These are phyloP conservation scores for Dipteronia sinensis DNA, from an alignment of 345 rosid genomes.

Conservation along the genomic window DNA sequence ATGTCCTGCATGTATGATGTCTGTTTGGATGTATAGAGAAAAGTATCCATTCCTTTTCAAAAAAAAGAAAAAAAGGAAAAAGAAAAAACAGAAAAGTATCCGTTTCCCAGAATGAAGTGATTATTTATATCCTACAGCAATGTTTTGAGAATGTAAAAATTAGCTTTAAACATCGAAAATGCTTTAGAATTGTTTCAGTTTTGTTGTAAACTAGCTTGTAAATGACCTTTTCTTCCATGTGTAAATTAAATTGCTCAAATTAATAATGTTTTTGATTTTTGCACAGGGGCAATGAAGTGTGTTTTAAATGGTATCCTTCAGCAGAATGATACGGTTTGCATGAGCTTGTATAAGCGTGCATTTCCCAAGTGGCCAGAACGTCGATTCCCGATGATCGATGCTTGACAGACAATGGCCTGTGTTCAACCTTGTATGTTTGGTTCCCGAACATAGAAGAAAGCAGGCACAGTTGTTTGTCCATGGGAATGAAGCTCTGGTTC, in stretches of 20 bases:
- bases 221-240: neutral
- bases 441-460: constrained; percentile 19
- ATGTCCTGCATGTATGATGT: constrained; percentile 5
- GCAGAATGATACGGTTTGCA: constrained; percentile 86
- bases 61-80: no score
- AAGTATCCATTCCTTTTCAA: no score
- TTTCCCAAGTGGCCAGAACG: constrained; percentile 91
- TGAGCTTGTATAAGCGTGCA: constrained; percentile 86
- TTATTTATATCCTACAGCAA: neutral
- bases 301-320: constrained; percentile 82
- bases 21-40: neutral
- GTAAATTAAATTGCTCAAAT: constrained; percentile 2
- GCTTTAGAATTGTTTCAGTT: neutral
- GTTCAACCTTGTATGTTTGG: constrained; percentile 11
- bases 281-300: constrained; percentile 86
- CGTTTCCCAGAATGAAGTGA: neutral
- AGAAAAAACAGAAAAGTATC: no score
- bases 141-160: neutral
- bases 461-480: constrained; percentile 10
- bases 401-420: constrained; percentile 31
- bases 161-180: neutral
- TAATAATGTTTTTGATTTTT: neutral
- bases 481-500: constrained; percentile 88
- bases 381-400: constrained; percentile 55
- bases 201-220: neutral